phyloP scores from a whole-genome alignment of 345 rosid species.

The Anastatica hierochuntica region DNA sequence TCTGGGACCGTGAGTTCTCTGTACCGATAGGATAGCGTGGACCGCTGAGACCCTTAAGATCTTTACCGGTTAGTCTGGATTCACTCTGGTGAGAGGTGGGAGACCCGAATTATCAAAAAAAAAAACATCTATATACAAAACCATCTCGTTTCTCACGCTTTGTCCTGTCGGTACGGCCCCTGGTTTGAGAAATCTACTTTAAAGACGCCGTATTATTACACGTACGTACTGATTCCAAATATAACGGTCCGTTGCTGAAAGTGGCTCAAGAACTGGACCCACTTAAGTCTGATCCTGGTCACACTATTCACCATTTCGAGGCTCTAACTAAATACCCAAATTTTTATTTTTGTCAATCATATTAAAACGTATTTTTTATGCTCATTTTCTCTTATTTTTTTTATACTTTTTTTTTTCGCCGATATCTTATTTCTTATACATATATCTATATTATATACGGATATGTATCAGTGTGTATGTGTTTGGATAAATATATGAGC shows the following conservation, averaged over 20 bases:
- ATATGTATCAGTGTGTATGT: no score
- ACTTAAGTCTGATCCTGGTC: conserved; percentile 11
- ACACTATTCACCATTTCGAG: conserved; percentile 22
- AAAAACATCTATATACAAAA: no score
- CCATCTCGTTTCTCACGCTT: no score
- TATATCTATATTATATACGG: no score
- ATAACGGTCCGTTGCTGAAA: background rate
- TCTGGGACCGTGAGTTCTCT: no score
- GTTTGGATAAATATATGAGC: conserved; percentile 9
- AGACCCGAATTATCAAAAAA: no score
- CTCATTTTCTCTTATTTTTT: background rate
- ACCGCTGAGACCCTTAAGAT: no score
- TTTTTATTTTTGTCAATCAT: background rate
- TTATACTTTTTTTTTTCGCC: no score
- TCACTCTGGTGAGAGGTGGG: no score
- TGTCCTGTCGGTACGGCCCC: conserved; percentile 24
- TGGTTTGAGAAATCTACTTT: conserved; percentile 12
- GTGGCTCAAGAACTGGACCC: conserved; percentile 16
- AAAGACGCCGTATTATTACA: conserved; percentile 2
- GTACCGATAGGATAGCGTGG: no score
- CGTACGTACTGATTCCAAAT: background rate
- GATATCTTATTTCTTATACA: no score
- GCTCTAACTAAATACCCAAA: conserved; percentile 12
- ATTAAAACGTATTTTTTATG: conserved; percentile 4
- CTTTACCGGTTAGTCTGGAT: no score